These are phyloP conservation scores for Penicillium crystallinum DNA, from an alignment of 495 filamentous ascomycete species.

Conservation along the genomic window DNA sequence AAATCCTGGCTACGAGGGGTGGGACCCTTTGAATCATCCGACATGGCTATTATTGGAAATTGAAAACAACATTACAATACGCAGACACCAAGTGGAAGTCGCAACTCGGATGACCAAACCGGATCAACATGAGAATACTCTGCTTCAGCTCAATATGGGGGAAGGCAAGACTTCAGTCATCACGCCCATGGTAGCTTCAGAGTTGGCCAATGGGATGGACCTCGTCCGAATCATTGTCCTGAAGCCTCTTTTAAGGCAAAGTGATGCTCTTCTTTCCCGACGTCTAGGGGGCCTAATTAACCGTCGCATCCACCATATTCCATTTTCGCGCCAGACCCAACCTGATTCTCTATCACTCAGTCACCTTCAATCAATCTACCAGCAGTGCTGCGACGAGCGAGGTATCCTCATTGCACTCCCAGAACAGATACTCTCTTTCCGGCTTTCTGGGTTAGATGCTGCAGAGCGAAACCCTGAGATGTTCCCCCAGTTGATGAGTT, in stretches of 20 bases:
- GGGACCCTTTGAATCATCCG: not conserved
- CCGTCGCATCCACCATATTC: slow-evolving; percentile 3
- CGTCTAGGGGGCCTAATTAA: not conserved
- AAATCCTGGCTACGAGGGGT: not conserved
- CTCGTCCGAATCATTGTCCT: not conserved
- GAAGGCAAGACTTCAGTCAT: slow-evolving; percentile 5
- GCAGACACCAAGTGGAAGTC: not conserved
- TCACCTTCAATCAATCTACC: no score
- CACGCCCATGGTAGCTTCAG: not conserved
- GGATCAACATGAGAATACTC: not conserved
- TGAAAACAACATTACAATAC: not conserved
- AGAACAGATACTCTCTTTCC: no score
- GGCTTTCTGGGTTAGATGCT: no score
- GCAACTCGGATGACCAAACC: not conserved
- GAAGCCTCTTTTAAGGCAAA: not conserved
- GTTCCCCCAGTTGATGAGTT: no score
- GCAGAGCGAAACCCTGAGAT: no score
- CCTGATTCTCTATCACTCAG: no score
- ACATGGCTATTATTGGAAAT: not conserved
- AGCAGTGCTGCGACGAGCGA: no score
- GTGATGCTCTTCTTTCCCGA: not conserved
- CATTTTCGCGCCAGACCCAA: slow-evolving; percentile 1
- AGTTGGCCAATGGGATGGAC: not conserved
- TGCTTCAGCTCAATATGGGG: slow-evolving; percentile 6
- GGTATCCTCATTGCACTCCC: no score